Conservation (phyloP, 306 rosid species). For the Herpetospermum pedunculosum region DNA sequence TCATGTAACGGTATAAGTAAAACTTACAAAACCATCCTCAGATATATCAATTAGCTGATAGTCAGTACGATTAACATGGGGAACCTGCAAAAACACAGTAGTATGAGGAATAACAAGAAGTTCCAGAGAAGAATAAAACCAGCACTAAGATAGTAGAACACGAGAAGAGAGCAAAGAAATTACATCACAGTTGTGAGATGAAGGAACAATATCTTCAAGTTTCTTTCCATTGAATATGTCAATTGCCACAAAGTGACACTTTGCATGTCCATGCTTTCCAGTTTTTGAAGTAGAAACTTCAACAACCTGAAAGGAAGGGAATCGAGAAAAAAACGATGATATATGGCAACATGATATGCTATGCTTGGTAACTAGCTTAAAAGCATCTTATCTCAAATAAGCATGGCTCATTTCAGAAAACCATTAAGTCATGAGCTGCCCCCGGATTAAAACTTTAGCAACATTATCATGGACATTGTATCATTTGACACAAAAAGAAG, state of each 20-base stretch:
- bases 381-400: background rate
- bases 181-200: constrained; percentile 70
- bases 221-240: constrained; percentile 65
- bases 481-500: background rate
- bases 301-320: constrained; percentile 24
- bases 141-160: background rate
- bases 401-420: background rate
- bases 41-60: constrained; percentile 70
- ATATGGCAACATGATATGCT: background rate
- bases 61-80: constrained; percentile 58
- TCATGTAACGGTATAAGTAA: background rate
- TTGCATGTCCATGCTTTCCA: constrained; percentile 70
- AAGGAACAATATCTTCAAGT: constrained; percentile 70
- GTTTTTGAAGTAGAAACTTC: constrained; percentile 70
- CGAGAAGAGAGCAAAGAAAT: background rate
- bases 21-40: constrained; percentile 68
- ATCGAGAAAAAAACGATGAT: background rate
- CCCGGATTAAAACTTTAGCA: background rate
- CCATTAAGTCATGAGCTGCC: background rate
- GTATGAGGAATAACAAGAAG: background rate
- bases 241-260: constrained; percentile 66
- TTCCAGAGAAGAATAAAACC: background rate
- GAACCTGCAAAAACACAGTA: constrained; percentile 35
- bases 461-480: background rate
- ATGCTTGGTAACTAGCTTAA: background rate